Base-by-base conservation (phyloP, 2,329 filamentous ascomycete genomes). In the Tolypocladium ovalisporum region DNA sequence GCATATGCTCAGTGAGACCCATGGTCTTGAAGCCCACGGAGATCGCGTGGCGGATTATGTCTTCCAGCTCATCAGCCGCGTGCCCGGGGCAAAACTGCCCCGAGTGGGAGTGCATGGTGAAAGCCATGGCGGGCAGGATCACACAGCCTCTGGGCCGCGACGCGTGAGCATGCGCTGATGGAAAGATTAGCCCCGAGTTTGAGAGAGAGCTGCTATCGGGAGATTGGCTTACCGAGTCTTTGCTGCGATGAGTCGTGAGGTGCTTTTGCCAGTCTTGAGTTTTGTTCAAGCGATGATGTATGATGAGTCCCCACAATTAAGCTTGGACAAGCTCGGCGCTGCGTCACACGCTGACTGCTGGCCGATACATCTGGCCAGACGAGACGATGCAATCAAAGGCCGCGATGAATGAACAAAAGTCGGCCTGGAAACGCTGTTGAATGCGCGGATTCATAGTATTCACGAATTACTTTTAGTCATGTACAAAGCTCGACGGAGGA, bases 21-120 rank as follows among this genome's bases (percentile, higher is more conserved):
- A 97, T 91, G 24, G 88, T 88, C 61, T 85, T 83, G 81, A 95
- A 94, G 49, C 88, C 86, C 60, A 87, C 80, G 53, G 79, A 73
- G 63, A 97, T 90, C 62, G 93, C 93, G 15, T 85, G 82, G 67
- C 86, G 82, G 64, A 97, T 78, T 54, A 97, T 83, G 62, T 90
- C 86, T 71, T 97, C 93, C 12, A 99, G 82, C 24, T 84, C 81
- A 70, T 96, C 85, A 68, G 87, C 85, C 54, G 94, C 94, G 76
- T 99, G 94, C 64, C 87, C 84, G 12, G 86, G 86, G 76, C 94
- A 99, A 77, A 99, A 99, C 71, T 99, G 90, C 62, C 94, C 94
- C 40, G 94, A 97, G 75, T 99, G 94, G 68, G 90, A 96, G 74
- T 99, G 94, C 78, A 97, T 95, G 5, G 94, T 95, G 76, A 96